Evolutionary conservation across 805 yeast genomes (phyloP).

Genomic region (Pichia cephalocereana): DNA sequence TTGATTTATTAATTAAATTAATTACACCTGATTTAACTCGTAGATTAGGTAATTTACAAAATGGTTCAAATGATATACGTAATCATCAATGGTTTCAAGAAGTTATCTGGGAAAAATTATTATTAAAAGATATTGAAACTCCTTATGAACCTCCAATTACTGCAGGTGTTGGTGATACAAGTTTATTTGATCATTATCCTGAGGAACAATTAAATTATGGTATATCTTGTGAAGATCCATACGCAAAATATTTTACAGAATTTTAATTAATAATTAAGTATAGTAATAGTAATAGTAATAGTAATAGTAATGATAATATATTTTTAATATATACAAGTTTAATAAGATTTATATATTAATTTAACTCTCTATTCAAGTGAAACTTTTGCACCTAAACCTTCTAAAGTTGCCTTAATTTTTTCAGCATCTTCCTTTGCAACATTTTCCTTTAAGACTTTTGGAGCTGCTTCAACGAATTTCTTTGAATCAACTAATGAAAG

Average conservation of each 20-base stretch:
- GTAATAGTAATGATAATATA: neutral
- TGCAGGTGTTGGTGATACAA: slow-evolving; percentile 55
- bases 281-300: no score
- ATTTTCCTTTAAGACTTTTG: slow-evolving; percentile 90
- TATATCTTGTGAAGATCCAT: slow-evolving; percentile 40
- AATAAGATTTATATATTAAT: neutral
- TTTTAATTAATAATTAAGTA: slow-evolving; percentile 18
- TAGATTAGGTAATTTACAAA: slow-evolving; percentile 48
- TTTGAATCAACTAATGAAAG: slow-evolving; percentile 92
- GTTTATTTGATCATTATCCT: slow-evolving; percentile 61
- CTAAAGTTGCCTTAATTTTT: slow-evolving; percentile 85
- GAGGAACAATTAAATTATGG: slow-evolving; percentile 85
- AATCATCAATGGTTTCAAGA: slow-evolving; percentile 52
- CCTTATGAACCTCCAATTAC: slow-evolving; percentile 60
- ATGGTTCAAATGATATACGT: slow-evolving; percentile 48
- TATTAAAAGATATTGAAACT: slow-evolving; percentile 49
- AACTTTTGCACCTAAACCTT: slow-evolving; percentile 92
- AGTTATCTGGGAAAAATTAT: slow-evolving; percentile 51
- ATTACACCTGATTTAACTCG: slow-evolving; percentile 48
- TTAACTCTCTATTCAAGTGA: slow-evolving; percentile 54
- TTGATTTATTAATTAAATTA: slow-evolving; percentile 40
- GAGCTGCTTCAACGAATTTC: slow-evolving; percentile 97
- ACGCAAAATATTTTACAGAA: slow-evolving; percentile 23
- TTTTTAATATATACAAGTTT: no score
- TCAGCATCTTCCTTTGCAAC: slow-evolving; percentile 97